Percentiles rank a stretch among this genome's conserved stretches.
These are phyloP conservation scores for Parastagonospora nodorum DNA, from an alignment of 2,329 filamentous ascomycete species.

Conservation along the genomic window DNA sequence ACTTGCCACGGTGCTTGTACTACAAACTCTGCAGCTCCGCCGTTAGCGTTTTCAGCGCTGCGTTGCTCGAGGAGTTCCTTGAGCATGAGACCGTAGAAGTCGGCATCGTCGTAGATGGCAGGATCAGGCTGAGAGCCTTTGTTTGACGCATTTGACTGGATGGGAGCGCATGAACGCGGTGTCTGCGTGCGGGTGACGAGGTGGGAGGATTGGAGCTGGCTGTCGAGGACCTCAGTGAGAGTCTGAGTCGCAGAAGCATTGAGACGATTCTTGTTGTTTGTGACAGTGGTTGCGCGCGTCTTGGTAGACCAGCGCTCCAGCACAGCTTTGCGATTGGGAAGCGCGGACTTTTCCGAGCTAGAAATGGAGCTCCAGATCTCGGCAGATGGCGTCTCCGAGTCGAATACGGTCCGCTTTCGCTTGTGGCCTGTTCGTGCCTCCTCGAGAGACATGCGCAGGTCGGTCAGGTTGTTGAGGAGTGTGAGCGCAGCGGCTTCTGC, in stretches of 20 bases:
- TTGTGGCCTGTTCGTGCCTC: slow-evolving; percentile 63
- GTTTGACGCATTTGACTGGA: slow-evolving; percentile 57
- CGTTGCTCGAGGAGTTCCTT: slow-evolving; percentile 93
- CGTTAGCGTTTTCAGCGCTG: slow-evolving; percentile 63
- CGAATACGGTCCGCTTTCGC: slow-evolving; percentile 58
- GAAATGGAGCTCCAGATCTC: slow-evolving; percentile 76
- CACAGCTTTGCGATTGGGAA: slow-evolving; percentile 68
- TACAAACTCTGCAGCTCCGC: slow-evolving; percentile 54
- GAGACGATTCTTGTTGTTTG: slow-evolving; percentile 60
- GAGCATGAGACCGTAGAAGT: slow-evolving; percentile 91
- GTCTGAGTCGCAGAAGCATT: slow-evolving; percentile 64
- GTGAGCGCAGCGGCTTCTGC: slow-evolving; percentile 86
- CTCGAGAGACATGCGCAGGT: slow-evolving; percentile 66
- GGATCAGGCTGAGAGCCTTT: slow-evolving; percentile 28
- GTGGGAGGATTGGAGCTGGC: slow-evolving; percentile 71
- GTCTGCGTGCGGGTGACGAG: slow-evolving; percentile 71
- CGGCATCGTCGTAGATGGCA: slow-evolving; percentile 85
- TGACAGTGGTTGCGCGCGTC: slow-evolving; percentile 66
- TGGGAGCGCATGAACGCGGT: slow-evolving; percentile 76
- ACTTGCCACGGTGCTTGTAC: slow-evolving; percentile 62
- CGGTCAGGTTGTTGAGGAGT: slow-evolving; percentile 80
- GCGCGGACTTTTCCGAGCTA: slow-evolving; percentile 64
- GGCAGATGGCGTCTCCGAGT: slow-evolving; percentile 62
- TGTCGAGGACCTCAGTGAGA: slow-evolving; percentile 69
- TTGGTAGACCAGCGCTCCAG: slow-evolving; percentile 92